These are phyloP conservation scores for Beauveria medogensis DNA, from an alignment of 2,329 filamentous ascomycete genomes.

Conservation along the genomic window DNA sequence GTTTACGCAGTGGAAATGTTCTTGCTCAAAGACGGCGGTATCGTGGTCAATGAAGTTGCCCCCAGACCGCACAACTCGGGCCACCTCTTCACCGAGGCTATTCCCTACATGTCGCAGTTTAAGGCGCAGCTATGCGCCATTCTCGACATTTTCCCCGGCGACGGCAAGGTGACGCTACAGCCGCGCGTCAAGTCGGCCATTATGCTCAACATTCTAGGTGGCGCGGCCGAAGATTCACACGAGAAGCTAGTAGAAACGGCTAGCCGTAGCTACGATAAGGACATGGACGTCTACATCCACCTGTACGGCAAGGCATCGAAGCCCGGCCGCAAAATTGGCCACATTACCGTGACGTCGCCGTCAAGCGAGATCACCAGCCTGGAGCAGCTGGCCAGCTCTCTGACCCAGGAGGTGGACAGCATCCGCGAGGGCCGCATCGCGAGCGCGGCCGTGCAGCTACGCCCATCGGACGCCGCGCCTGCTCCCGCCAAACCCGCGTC, in stretches of 20 bases:
- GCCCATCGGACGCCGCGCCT: constrained; percentile 19
- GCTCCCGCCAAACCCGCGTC: constrained; percentile 9
- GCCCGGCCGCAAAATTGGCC: constrained; percentile 88
- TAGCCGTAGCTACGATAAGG: constrained; percentile 32
- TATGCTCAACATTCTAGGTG: constrained; percentile 77
- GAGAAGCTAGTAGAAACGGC: constrained; percentile 39
- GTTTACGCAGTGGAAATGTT: constrained; percentile 98
- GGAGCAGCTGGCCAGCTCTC: constrained; percentile 50
- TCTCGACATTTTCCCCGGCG: constrained; percentile 54
- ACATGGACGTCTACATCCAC: constrained; percentile 57
- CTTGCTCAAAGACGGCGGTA: constrained; percentile 59
- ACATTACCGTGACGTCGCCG: constrained; percentile 72
- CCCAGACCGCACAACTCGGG: constrained; percentile 82
- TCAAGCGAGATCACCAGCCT: constrained; percentile 55
- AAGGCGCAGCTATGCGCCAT: constrained; percentile 84
- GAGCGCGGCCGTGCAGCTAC: constrained; percentile 29
- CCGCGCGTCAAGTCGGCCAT: constrained; percentile 56
- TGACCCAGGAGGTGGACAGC: constrained; percentile 57
- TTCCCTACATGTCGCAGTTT: constrained; percentile 80
- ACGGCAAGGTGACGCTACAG: constrained; percentile 44
- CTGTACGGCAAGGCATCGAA: constrained; percentile 88
- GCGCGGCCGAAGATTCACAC: constrained; percentile 57
- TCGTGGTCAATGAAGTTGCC: constrained; percentile 82
- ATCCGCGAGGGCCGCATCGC: constrained; percentile 49
- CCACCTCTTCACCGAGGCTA: constrained; percentile 91